phyloP scores from a whole-genome alignment of 2,329 filamentous ascomycete genomes.

The Sclerotinia minor region DNA sequence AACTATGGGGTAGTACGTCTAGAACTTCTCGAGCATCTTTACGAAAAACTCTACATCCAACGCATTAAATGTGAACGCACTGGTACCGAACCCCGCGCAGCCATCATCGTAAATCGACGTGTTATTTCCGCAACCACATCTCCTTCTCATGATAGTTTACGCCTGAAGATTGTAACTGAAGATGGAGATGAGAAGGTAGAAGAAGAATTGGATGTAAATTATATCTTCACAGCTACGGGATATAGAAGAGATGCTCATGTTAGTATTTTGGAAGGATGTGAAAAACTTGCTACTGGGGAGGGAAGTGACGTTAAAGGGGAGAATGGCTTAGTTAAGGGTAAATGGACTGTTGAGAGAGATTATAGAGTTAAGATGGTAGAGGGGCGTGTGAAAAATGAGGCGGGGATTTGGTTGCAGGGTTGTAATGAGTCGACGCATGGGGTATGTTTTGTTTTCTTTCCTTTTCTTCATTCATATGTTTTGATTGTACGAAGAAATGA shows the following conservation, averaged over 20 bases:
- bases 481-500: not conserved
- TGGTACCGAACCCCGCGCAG: conserved; percentile 75
- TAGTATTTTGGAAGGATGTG: conserved; percentile 68
- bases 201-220: conserved; percentile 64
- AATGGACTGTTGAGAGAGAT: conserved; percentile 71
- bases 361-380: conserved; percentile 74
- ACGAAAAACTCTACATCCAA: conserved; percentile 85
- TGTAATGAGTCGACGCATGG: conserved; percentile 93
- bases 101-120: conserved; percentile 69
- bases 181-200: conserved; percentile 41
- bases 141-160: conserved; percentile 34
- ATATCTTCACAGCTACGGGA: conserved; percentile 83
- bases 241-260: conserved; percentile 80
- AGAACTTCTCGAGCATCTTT: conserved; percentile 85
- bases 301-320: conserved; percentile 29
- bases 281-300: conserved; percentile 57
- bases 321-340: conserved; percentile 43
- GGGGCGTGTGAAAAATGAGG: conserved; percentile 64
- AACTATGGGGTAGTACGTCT: conserved; percentile 95
- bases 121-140: conserved; percentile 45
- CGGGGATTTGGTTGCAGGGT: conserved; percentile 89
- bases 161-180: conserved; percentile 43
- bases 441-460: conserved; percentile 50
- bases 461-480: not conserved
- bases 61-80: conserved; percentile 62